Evolutionary conservation across 2,329 filamentous ascomycete species (phyloP).

Genomic region (Penicillium crustosum): DNA sequence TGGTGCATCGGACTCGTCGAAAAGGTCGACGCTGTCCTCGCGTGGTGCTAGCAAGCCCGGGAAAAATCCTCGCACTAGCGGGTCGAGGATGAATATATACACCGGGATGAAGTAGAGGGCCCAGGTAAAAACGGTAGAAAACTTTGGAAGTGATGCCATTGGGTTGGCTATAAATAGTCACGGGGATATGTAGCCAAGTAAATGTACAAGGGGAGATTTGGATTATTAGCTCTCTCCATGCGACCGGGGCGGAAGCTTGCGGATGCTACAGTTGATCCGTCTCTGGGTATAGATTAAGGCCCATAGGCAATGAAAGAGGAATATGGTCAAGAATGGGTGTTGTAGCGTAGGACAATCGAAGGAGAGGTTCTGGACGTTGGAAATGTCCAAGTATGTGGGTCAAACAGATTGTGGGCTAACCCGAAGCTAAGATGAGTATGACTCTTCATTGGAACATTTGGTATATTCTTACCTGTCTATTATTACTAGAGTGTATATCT

Average conservation of each 20-base stretch:
- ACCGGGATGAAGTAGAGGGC: slow-evolving; percentile 39
- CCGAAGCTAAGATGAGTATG: background rate
- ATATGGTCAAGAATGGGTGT: background rate
- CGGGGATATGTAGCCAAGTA: background rate
- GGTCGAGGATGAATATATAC: slow-evolving; percentile 39
- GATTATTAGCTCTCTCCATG: background rate
- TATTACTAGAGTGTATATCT: background rate
- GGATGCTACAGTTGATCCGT: background rate
- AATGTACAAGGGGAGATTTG: background rate
- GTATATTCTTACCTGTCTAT: background rate
- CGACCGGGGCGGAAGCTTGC: background rate
- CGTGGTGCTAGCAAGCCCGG: slow-evolving; percentile 10
- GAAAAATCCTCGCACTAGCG: slow-evolving; percentile 31
- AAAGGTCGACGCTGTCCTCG: slow-evolving; percentile 9
- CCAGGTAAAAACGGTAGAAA: slow-evolving; percentile 36
- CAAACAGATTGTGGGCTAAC: background rate
- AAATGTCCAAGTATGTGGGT: slow-evolving; percentile 6
- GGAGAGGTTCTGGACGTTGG: background rate
- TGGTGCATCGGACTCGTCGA: slow-evolving; percentile 16
- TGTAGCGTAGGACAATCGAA: slow-evolving; percentile 8
- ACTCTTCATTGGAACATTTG: background rate
- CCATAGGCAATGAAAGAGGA: background rate
- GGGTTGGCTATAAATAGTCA: slow-evolving; percentile 1
- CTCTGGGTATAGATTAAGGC: background rate
- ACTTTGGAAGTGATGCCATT: slow-evolving; percentile 30